Evolutionary conservation across 192 early-diverging fungal species (phyloP), one percentile per base, ranked within the genome.

Genomic region (Lobosporangium transversale): DNA sequence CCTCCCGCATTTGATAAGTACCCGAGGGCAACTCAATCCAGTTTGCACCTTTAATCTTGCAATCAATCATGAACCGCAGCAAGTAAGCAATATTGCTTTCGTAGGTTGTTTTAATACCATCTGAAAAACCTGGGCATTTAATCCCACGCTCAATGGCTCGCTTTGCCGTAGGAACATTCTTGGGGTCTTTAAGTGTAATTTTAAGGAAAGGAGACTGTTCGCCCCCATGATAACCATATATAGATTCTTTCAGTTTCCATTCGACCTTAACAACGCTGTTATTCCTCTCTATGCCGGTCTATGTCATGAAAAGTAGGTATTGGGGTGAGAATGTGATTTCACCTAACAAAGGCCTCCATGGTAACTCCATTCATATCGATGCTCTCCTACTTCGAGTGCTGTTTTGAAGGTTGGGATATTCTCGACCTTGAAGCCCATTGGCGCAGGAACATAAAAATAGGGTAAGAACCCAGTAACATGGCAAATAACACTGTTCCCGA

Each of bases 1-100:
- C 58, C 15, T 60, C 44, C 45, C 85, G 80, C 24, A 92, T 31
- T 1, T 40, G 45, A 80, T 95, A 98, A n/a, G 83, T 89, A 26
- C 88, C 89, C 6, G 89, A 80, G 2, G 92, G 91, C 8, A 97
- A 82, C 66, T 96, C 93, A 8, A 99, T 88, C 97, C 97, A 99
- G 78, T 88, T 96, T 12, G 91, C 92, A 17, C 96, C 96, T 12
- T 81, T 85, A 37, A 93, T 87, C 58, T 89, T 82, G 20, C 87
- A 86, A 55, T 99, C 96, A 68, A 99, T 96, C 97, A 98, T 99
- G 73, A 97, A 98, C 26, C 96, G 83, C 12, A 98, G 68, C 6
- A 91, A 83, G 73, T 92, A 97, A 20, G 87, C 88, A 18, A 99
- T 79, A 68, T 97, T 98, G 79, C 91, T 94, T 66, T 99, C 97